These are phyloP conservation scores for Zymoseptoria tritici DNA, from an alignment of 2,329 filamentous ascomycete genomes.

Conservation along the genomic window DNA sequence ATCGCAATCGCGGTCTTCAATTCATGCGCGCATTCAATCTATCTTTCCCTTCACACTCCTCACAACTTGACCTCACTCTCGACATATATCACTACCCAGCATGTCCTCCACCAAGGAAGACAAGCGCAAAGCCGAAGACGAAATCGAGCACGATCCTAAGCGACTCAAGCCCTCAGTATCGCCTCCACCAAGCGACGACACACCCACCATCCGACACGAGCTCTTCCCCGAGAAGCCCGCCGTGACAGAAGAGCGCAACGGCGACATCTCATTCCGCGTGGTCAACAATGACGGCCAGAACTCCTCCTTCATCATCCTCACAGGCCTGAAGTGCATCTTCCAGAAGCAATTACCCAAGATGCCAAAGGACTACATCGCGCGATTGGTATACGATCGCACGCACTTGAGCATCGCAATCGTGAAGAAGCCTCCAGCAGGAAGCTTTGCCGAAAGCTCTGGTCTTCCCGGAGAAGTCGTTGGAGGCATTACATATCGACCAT, in stretches of 20 bases:
- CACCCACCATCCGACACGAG: constrained; percentile 32
- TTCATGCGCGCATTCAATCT: background rate
- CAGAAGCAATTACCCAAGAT: constrained; percentile 98
- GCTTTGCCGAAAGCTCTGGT: constrained; percentile 21
- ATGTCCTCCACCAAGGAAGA: constrained; percentile 13
- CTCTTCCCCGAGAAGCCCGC: constrained; percentile 92
- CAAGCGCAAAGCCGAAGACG: constrained; percentile 71
- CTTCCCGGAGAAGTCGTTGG: constrained; percentile 43
- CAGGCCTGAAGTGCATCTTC: constrained; percentile 93
- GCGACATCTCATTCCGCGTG: constrained; percentile 93
- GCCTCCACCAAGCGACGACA: constrained; percentile 25
- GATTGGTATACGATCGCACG: constrained; percentile 92
- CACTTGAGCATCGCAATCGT: constrained; percentile 96
- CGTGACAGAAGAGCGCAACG: constrained; percentile 85
- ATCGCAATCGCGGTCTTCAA: background rate
- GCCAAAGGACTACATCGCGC: constrained; percentile 98
- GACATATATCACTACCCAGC: constrained; percentile 1
- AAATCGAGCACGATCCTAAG: constrained; percentile 52
- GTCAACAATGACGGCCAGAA: constrained; percentile 91
- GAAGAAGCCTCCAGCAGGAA: constrained; percentile 66
- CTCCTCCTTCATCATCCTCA: constrained; percentile 88
- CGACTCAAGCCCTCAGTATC: constrained; percentile 48
- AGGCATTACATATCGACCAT: constrained; percentile 92
- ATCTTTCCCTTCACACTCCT: background rate
- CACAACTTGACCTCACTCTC: background rate